These are phyloP conservation scores for Hypericum perforatum DNA, from an alignment of 345 rosid species.

Conservation along the genomic window DNA sequence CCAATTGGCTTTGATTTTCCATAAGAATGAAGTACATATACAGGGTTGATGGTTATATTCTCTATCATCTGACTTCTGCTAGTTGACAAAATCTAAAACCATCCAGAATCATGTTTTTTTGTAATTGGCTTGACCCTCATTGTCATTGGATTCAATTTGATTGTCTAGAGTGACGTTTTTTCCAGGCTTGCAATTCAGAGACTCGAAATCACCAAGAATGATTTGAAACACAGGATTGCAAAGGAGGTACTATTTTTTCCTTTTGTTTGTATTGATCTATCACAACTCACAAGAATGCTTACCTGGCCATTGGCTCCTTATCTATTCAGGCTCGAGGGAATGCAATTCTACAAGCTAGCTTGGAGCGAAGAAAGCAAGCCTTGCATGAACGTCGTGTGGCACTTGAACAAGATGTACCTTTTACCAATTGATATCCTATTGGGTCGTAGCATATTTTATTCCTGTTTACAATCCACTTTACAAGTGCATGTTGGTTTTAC, in stretches of 20 bases:
- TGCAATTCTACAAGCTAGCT: slow-evolving; percentile 92
- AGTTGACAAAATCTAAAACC: no score
- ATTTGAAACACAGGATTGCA: slow-evolving; percentile 82
- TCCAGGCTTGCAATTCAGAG: slow-evolving; percentile 91
- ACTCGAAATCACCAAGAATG: slow-evolving; percentile 93
- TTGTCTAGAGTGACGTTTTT: slow-evolving; percentile 8
- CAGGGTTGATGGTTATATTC: no score
- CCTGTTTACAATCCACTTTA: slow-evolving; percentile 2
- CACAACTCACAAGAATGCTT: slow-evolving; percentile 10
- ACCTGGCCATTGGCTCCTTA: slow-evolving; percentile 15
- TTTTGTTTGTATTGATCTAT: slow-evolving; percentile 7
- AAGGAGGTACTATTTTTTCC: slow-evolving; percentile 61
- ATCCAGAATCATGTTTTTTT: no score
- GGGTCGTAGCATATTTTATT: slow-evolving; percentile 5
- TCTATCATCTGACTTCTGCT: no score
- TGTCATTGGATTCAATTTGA: neutral
- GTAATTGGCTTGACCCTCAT: no score
- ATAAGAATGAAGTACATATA: no score
- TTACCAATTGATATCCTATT: slow-evolving; percentile 13
- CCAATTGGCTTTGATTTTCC: no score
- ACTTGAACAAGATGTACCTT: slow-evolving; percentile 90
- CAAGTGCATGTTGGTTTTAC: slow-evolving; percentile 9
- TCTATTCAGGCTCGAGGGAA: slow-evolving; percentile 80
- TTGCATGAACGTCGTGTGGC: slow-evolving; percentile 95
- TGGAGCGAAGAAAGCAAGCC: slow-evolving; percentile 98